Evolutionary conservation across 768 basidiomycete species (phyloP).

Genomic region (Tephrocybe sp.): DNA sequence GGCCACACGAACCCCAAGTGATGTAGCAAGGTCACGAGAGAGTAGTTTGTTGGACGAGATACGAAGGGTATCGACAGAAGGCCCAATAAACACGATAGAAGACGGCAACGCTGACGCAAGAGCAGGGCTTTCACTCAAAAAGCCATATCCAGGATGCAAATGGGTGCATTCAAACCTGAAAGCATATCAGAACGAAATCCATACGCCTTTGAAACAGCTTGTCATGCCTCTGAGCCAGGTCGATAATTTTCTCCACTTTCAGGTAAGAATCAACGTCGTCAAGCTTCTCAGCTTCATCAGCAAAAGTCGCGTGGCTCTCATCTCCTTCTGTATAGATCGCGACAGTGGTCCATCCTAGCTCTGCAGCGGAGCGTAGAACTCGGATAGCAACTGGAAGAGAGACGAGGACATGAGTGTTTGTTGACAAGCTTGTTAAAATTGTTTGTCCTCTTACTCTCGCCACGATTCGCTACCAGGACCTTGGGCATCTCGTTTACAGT

Average conservation of each 20-base stretch:
- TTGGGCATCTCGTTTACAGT: slow-evolving; percentile 40
- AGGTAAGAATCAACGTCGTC: slow-evolving; percentile 56
- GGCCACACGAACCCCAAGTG: slow-evolving; percentile 28
- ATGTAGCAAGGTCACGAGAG: slow-evolving; percentile 30
- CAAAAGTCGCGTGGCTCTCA: slow-evolving; percentile 76
- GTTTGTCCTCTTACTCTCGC: slow-evolving; percentile 47
- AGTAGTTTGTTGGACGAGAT: slow-evolving; percentile 48
- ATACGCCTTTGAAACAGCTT: background rate
- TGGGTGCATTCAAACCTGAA: slow-evolving; percentile 32
- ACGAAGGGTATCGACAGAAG: slow-evolving; percentile 75
- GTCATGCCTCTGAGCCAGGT: slow-evolving; percentile 25
- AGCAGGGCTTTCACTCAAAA: slow-evolving; percentile 81
- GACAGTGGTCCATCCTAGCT: slow-evolving; percentile 67
- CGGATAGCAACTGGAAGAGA: slow-evolving; percentile 73
- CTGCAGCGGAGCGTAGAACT: slow-evolving; percentile 74
- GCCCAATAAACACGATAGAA: slow-evolving; percentile 73
- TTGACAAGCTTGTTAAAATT: slow-evolving; percentile 22
- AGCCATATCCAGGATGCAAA: slow-evolving; percentile 67
- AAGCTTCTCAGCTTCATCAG: slow-evolving; percentile 86
- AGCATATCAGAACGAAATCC: background rate
- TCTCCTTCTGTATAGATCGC: slow-evolving; percentile 86
- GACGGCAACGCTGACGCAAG: slow-evolving; percentile 79
- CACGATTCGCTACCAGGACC: slow-evolving; percentile 74
- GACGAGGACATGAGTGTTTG: slow-evolving; percentile 10
- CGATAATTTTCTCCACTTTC: slow-evolving; percentile 27